These are phyloP conservation scores for Imleria badia DNA, from an alignment of 768 basidiomycete species.

Conservation along the genomic window DNA sequence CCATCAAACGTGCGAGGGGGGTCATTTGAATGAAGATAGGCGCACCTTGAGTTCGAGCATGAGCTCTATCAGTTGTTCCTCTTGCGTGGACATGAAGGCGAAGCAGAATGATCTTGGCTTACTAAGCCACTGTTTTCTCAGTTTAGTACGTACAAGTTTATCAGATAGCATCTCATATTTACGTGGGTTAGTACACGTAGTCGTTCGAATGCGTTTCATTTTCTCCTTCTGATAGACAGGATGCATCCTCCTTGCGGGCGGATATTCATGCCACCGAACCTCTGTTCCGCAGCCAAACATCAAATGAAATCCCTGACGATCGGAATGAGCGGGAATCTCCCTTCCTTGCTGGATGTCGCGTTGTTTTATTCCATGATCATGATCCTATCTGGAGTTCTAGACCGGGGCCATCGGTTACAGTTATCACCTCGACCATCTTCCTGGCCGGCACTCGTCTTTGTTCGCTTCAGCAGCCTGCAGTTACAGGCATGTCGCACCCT, in stretches of 20 bases:
- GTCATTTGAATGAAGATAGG: not conserved
- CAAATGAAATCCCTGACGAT: not conserved
- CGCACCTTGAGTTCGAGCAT: constrained; percentile 67
- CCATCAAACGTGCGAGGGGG: not conserved
- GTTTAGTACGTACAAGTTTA: too few species aligned
- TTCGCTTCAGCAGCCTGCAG: constrained; percentile 5
- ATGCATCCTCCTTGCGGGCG: not conserved
- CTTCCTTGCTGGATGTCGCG: not conserved
- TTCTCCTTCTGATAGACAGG: not conserved
- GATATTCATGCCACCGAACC: not conserved
- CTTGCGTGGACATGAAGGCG: constrained; percentile 49
- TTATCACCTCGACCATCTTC: constrained; percentile 9
- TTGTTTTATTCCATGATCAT: not conserved
- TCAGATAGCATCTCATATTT: not conserved
- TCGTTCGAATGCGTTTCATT: constrained; percentile 5
- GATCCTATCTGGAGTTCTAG: constrained; percentile 1
- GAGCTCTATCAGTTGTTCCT: constrained; percentile 73
- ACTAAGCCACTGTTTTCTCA: constrained; percentile 9
- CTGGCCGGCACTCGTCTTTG: not conserved
- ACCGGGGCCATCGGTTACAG: not conserved
- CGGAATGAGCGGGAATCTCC: constrained; percentile 2
- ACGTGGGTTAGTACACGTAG: not conserved
- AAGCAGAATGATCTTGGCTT: not conserved
- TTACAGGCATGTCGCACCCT: not conserved
- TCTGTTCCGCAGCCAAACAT: constrained; percentile 4